phyloP scores from a whole-genome alignment of 2,329 filamentous ascomycete species.

The Drechslera avenae region DNA sequence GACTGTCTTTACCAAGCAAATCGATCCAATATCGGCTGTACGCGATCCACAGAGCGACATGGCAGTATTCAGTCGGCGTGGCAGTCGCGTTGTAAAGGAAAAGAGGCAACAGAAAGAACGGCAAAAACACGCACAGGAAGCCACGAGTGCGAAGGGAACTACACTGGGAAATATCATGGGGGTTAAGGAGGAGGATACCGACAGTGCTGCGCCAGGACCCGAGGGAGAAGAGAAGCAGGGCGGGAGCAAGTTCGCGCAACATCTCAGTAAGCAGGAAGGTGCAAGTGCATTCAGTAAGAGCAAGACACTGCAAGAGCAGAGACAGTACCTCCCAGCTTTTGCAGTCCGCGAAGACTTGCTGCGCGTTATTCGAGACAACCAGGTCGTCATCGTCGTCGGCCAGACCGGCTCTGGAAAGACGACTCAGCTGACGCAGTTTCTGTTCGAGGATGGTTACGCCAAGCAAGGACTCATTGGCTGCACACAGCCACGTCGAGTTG shows the following conservation, averaged over 20 bases:
- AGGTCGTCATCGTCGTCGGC: slow-evolving; percentile 94
- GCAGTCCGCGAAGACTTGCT: slow-evolving; percentile 92
- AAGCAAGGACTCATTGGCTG: slow-evolving; percentile 90
- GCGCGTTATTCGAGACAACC: slow-evolving; percentile 91
- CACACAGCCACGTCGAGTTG: slow-evolving; percentile 93
- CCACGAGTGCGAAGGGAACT: slow-evolving; percentile 90
- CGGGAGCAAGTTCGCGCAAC: slow-evolving; percentile 81
- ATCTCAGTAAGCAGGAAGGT: slow-evolving; percentile 82
- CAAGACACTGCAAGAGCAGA: slow-evolving; percentile 87
- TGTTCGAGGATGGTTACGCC: slow-evolving; percentile 93
- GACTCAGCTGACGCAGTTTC: slow-evolving; percentile 93
- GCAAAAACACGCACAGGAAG: slow-evolving; percentile 91
- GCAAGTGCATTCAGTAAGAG: slow-evolving; percentile 92
- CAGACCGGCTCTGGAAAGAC: slow-evolving; percentile 98
- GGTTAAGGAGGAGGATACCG: slow-evolving; percentile 85
- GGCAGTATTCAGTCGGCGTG: slow-evolving; percentile 96
- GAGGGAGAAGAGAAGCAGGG: slow-evolving; percentile 71
- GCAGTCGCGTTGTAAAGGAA: slow-evolving; percentile 90
- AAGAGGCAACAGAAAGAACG: slow-evolving; percentile 89
- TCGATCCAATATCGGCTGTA: slow-evolving; percentile 92
- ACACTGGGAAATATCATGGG: slow-evolving; percentile 94
- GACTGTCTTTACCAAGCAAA: slow-evolving; percentile 95
- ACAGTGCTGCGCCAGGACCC: slow-evolving; percentile 80
- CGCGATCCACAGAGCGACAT: slow-evolving; percentile 95
- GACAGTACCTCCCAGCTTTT: slow-evolving; percentile 93